Base-by-base conservation (phyloP, 371 early-diverging fungal genomes). In the Gilbertella persicaria region DNA sequence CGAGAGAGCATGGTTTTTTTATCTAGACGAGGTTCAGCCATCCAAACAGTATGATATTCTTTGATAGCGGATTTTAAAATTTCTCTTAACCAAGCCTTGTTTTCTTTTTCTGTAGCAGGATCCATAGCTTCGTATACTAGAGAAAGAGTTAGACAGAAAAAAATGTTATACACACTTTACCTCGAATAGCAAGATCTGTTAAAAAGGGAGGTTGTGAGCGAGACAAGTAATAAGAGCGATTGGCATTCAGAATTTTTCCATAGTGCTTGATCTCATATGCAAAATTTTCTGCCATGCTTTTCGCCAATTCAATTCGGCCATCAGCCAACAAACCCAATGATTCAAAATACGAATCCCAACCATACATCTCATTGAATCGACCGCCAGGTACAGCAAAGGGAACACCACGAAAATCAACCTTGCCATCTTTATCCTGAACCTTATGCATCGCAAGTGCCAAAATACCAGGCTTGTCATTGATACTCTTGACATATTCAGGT, bases 351-450 rank as follows among this genome's bases (percentile, higher is more conserved):
- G 88, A 87, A 62, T 97, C 97, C 97, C 97, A 96, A 3, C 96
- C 96, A 66, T 97, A 97, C 91, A 94, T 94, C 71, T 97, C 97
- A 63, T 96, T 97, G 75, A 96, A 97, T 0, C 97, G 82, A 4
- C 97, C 97, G 19, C 97, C 97, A 0, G 97, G 97, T 4, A 97
- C 97, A 17, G 94, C 89, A 62, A 95, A 97, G 1, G 95, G 93
- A 7, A 88, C 83, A n/a, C 94, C 95, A 20, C 67, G 64, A 47
- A 87, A 71, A 3, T 50, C 49, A 20, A 65, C 56, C 3, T 67
- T 61, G 1, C 84, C 85, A 28, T 71, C 70, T 21, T 78, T 73
- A 21, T 84, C 84, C 46, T 67, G 36, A 9, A 50, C 47, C 50
- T 75, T 79, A 23, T 84, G 76, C 65, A 94, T 85, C 0, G 84